phyloP scores from a whole-genome alignment of 192 early-diverging fungal species.

The Mortierella antarctica region DNA sequence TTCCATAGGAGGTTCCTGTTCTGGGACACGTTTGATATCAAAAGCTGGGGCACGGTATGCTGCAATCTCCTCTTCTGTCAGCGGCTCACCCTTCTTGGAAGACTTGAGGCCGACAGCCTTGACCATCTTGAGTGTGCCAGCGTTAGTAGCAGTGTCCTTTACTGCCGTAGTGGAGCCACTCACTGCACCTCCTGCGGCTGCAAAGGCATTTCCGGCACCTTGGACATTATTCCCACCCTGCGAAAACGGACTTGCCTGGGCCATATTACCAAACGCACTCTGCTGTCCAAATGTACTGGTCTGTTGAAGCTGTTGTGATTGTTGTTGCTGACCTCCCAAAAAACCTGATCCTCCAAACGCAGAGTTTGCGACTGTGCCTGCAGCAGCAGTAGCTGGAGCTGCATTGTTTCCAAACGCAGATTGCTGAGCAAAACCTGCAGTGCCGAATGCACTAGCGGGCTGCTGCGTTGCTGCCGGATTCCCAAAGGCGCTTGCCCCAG shows the following conservation, averaged over 20 bases:
- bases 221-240: not conserved
- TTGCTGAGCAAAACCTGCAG: conserved; percentile 26
- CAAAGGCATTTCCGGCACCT: too few relatives aligned
- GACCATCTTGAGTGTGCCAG: conserved; percentile 28
- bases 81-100: conserved; percentile 22
- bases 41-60: conserved; percentile 53
- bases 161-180: not conserved
- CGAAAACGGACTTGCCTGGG: conserved; percentile 8
- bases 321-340: conserved; percentile 9
- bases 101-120: conserved; percentile 17
- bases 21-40: conserved; percentile 52
- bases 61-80: conserved; percentile 34
- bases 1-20: conserved; percentile 57
- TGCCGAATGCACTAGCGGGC: not conserved
- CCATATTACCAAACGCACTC: conserved; percentile 5
- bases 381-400: not conserved
- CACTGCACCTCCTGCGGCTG: not conserved
- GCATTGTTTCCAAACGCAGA: conserved; percentile 31
- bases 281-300: conserved; percentile 8
- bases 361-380: not conserved
- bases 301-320: not conserved
- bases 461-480: too few relatives aligned
- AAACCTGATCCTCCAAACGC: conserved; percentile 22
- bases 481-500: conserved; percentile 5
- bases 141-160: conserved; percentile 12